phyloP scores from a whole-genome alignment of 805 yeast species.

The Starmera amethionina region DNA sequence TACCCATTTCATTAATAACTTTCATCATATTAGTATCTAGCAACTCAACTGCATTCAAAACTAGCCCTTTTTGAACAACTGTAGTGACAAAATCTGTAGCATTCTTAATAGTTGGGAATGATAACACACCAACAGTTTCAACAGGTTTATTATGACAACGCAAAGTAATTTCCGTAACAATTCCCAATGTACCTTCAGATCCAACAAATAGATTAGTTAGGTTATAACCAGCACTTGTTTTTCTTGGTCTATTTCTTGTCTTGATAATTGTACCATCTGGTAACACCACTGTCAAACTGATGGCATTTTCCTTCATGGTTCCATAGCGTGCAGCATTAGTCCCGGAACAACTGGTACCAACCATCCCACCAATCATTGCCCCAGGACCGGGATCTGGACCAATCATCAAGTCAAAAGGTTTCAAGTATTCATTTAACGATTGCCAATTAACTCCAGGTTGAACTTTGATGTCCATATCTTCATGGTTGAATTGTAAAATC shows the following conservation, averaged over 20 bases:
- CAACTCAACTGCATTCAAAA: constrained; percentile 59
- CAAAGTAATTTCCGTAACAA: constrained; percentile 63
- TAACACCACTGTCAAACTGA: constrained; percentile 55
- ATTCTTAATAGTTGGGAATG: constrained; percentile 53
- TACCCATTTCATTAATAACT: constrained; percentile 44
- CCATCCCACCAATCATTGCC: constrained; percentile 66
- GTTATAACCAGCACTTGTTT: constrained; percentile 67
- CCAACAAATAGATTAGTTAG: constrained; percentile 60
- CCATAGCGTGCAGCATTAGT: constrained; percentile 67
- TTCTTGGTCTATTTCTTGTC: constrained; percentile 60
- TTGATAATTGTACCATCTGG: constrained; percentile 69
- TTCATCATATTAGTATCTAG: constrained; percentile 60
- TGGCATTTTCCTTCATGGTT: constrained; percentile 62
- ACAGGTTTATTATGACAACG: constrained; percentile 53
- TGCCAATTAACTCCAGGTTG: constrained; percentile 75
- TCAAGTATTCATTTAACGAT: constrained; percentile 40
- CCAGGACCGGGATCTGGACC: constrained; percentile 78
- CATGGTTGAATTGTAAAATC: constrained; percentile 41
- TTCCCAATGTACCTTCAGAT: constrained; percentile 66
- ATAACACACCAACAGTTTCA: constrained; percentile 55
- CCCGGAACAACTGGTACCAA: constrained; percentile 65
- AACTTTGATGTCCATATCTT: constrained; percentile 60
- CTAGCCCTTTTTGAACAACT: constrained; percentile 48
- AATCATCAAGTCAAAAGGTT: constrained; percentile 49
- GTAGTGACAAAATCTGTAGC: constrained; percentile 59